Conservation (phyloP, 2,329 filamentous ascomycete genomes). For the Colletotrichum horii region DNA sequence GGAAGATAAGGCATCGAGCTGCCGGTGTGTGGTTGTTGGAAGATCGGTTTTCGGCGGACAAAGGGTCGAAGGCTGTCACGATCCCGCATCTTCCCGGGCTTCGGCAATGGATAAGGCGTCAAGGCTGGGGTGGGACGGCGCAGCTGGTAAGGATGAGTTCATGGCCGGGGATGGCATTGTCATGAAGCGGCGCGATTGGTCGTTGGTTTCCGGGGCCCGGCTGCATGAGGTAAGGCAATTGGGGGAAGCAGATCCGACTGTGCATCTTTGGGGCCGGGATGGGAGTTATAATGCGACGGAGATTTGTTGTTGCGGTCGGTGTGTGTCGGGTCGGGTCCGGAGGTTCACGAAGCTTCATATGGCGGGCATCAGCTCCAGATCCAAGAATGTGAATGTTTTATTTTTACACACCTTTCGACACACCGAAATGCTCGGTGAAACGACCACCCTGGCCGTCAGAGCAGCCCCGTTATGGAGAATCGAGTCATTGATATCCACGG, state of each 20-base stretch:
- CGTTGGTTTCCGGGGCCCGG: constrained; percentile 11
- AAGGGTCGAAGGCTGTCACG: background rate
- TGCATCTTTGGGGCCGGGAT: background rate
- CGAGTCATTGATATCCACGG: constrained; percentile 11
- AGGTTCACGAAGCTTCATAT: background rate
- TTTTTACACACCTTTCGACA: background rate
- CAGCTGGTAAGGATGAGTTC: constrained; percentile 8
- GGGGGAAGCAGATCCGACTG: background rate
- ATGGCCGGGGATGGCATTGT: constrained; percentile 7
- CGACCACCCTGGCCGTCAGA: background rate
- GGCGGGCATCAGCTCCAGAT: background rate
- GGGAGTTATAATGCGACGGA: background rate
- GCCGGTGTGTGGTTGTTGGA: background rate
- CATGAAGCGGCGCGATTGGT: constrained; percentile 12
- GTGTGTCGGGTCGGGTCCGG: background rate
- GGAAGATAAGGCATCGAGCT: background rate
- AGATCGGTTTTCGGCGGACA: constrained; percentile 12
- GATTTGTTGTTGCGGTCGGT: constrained; percentile 11
- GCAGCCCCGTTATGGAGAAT: background rate
- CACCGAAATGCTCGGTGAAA: background rate
- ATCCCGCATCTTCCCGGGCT: constrained; percentile 21
- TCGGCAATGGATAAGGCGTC: constrained; percentile 10
- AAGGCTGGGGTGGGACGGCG: background rate
- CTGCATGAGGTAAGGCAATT: constrained; percentile 11
- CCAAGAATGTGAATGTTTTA: background rate